phyloP scores from a whole-genome alignment of 352 stramenopile genomes.

The Globisporangium recalcitrans region DNA sequence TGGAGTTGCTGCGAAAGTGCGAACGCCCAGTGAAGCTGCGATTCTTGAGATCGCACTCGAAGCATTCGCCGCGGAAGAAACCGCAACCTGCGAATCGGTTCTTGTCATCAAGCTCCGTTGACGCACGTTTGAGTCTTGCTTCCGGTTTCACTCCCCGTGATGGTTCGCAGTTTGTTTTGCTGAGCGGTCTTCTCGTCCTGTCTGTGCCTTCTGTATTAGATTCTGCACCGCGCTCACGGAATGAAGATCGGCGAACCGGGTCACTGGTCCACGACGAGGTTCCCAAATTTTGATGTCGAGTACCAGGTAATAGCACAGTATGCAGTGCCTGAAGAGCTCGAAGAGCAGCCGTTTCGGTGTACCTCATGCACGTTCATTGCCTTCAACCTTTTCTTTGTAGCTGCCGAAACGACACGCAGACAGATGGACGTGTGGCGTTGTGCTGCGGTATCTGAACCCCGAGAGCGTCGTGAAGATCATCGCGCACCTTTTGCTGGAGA shows the following conservation, averaged over 20 bases:
- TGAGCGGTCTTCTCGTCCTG: background rate
- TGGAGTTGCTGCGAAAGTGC: constrained; percentile 46
- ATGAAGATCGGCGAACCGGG: constrained; percentile 68
- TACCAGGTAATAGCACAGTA: constrained; percentile 47
- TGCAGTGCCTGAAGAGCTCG: background rate
- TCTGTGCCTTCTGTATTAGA: constrained; percentile 32
- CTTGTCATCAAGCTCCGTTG: constrained; percentile 32
- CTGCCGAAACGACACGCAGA: constrained; percentile 66
- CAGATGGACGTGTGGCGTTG: constrained; percentile 63
- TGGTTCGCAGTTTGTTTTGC: background rate
- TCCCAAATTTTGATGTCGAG: constrained; percentile 58
- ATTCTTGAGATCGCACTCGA: constrained; percentile 34
- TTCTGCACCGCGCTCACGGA: constrained; percentile 54
- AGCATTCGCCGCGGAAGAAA: constrained; percentile 10
- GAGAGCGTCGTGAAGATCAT: constrained; percentile 69
- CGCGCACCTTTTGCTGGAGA: constrained; percentile 66
- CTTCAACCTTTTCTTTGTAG: constrained; percentile 14
- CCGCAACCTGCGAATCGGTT: constrained; percentile 1
- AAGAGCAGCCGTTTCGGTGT: background rate
- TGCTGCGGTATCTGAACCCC: constrained; percentile 51
- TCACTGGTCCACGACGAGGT: constrained; percentile 49
- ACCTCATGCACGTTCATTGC: background rate
- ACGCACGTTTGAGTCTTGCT: constrained; percentile 24
- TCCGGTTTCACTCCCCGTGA: background rate
- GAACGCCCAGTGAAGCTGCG: constrained; percentile 62